Conservation (phyloP, 2,329 filamentous ascomycete genomes). For the Botrytis aclada region DNA sequence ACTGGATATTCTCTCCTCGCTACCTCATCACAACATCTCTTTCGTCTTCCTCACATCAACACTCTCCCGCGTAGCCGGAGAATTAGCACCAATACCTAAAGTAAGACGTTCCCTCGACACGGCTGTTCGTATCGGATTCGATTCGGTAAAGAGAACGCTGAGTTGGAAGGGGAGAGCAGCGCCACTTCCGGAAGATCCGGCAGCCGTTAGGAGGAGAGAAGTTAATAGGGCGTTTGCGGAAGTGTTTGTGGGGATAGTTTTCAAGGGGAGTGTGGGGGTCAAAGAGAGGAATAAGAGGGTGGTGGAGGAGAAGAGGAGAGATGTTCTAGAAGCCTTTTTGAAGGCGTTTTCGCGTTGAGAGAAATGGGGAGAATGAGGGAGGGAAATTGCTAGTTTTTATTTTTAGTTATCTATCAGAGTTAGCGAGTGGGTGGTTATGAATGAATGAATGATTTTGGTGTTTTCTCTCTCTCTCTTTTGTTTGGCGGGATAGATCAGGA, state of each 20-base stretch:
- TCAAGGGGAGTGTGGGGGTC: conserved; percentile 48
- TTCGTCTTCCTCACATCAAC: conserved; percentile 86
- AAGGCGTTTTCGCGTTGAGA: conserved; percentile 10
- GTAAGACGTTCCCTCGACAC: conserved; percentile 19
- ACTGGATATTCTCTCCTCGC: conserved; percentile 69
- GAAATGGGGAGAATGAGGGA: fast-evolving
- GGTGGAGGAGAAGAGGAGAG: conserved; percentile 61
- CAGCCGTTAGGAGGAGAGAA: conserved; percentile 53
- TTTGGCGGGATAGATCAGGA: background rate
- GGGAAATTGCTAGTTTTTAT: background rate
- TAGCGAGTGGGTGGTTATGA: background rate
- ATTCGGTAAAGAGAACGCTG: conserved; percentile 29
- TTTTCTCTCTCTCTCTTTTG: background rate
- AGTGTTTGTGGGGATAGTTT: conserved; percentile 62
- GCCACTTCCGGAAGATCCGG: conserved; percentile 44
- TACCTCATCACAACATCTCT: conserved; percentile 79
- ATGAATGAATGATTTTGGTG: background rate
- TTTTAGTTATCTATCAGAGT: background rate
- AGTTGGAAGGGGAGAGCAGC: conserved; percentile 33
- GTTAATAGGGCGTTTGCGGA: conserved; percentile 62
- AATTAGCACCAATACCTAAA: conserved; percentile 46
- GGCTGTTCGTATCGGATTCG: conserved; percentile 30
- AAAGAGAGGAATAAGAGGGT: conserved; percentile 55
- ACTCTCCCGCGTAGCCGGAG: conserved; percentile 57
- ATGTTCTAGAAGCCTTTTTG: conserved; percentile 69